phyloP scores from a whole-genome alignment of 2,329 filamentous ascomycete species.

The Xylariaceae sp. region DNA sequence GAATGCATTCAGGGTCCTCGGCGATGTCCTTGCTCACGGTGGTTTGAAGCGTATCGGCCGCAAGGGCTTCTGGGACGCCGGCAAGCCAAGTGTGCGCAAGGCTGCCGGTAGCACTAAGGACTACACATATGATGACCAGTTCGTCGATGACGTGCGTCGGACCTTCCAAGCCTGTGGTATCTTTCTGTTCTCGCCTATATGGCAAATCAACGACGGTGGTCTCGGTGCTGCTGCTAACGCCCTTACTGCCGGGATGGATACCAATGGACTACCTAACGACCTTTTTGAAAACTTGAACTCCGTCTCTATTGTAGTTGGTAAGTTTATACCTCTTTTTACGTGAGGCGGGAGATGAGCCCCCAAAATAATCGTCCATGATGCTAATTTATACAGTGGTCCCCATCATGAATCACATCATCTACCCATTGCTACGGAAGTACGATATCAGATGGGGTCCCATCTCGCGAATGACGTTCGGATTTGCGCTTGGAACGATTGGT shows the following conservation, averaged over 20 bases:
- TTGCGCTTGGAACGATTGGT: slow-evolving; percentile 45
- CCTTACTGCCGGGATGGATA: slow-evolving; percentile 45
- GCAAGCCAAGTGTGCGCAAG: slow-evolving; percentile 54
- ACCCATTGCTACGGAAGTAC: slow-evolving; percentile 42
- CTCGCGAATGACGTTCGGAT: slow-evolving; percentile 49
- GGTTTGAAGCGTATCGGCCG: slow-evolving; percentile 33
- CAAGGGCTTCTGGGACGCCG: slow-evolving; percentile 54
- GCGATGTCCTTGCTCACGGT: slow-evolving; percentile 41
- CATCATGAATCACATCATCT: slow-evolving; percentile 45
- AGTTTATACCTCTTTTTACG: slow-evolving; percentile 1
- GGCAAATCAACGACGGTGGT: slow-evolving; percentile 41
- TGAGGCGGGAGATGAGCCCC: neutral
- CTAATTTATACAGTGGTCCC: slow-evolving; percentile 38
- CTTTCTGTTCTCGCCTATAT: slow-evolving; percentile 44
- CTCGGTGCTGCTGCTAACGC: slow-evolving; percentile 48
- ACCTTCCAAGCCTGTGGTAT: slow-evolving; percentile 59
- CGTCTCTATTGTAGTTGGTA: slow-evolving; percentile 43
- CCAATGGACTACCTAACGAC: slow-evolving; percentile 48
- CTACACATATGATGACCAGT: slow-evolving; percentile 61
- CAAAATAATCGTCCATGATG: neutral
- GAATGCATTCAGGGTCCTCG: slow-evolving; percentile 42
- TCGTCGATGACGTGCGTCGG: slow-evolving; percentile 63
- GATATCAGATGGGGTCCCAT: slow-evolving; percentile 47
- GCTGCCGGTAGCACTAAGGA: slow-evolving; percentile 40
- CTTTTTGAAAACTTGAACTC: slow-evolving; percentile 48